These are phyloP conservation scores for Arthrobotrys sinensis DNA, from an alignment of 2,329 filamentous ascomycete species.

Conservation along the genomic window DNA sequence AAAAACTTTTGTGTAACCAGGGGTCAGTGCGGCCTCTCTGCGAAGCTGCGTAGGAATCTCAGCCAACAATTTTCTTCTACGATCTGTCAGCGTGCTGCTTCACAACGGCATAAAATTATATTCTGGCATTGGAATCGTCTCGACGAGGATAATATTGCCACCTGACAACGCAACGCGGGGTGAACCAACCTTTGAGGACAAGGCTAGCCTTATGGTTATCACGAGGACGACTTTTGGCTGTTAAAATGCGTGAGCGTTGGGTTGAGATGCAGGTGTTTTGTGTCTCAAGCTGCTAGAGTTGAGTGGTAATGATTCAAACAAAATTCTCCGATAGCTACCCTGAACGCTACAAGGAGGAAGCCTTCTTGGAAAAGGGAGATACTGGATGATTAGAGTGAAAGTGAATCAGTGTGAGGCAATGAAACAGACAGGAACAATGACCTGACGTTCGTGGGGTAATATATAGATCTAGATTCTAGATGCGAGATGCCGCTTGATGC, in stretches of 20 bases:
- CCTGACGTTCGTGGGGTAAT: constrained; percentile 60
- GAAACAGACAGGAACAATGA: constrained; percentile 55
- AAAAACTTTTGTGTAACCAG: constrained; percentile 43
- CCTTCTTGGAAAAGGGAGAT: constrained; percentile 32
- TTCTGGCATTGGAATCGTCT: constrained; percentile 28
- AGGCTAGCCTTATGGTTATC: constrained; percentile 17
- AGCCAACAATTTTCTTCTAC: constrained; percentile 11
- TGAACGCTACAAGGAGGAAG: constrained; percentile 19
- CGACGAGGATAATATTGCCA: constrained; percentile 41
- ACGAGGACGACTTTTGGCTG: constrained; percentile 5
- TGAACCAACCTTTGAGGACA: constrained; percentile 42
- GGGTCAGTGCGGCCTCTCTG: background rate
- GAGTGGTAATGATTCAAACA: constrained; percentile 38
- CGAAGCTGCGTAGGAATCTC: background rate
- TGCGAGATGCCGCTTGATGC: constrained; percentile 58
- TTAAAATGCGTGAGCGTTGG: constrained; percentile 18
- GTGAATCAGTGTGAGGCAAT: constrained; percentile 58
- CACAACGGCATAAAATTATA: constrained; percentile 10
- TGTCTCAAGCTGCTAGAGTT: constrained; percentile 49
- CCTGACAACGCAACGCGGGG: constrained; percentile 59
- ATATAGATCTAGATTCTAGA: constrained; percentile 61
- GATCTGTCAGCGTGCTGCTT: constrained; percentile 7
- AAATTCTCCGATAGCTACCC: constrained; percentile 41
- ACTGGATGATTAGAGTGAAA: constrained; percentile 41
- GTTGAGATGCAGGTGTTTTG: constrained; percentile 18